phyloP scores from a whole-genome alignment of 768 basidiomycete genomes.

The Mrakia frigida region DNA sequence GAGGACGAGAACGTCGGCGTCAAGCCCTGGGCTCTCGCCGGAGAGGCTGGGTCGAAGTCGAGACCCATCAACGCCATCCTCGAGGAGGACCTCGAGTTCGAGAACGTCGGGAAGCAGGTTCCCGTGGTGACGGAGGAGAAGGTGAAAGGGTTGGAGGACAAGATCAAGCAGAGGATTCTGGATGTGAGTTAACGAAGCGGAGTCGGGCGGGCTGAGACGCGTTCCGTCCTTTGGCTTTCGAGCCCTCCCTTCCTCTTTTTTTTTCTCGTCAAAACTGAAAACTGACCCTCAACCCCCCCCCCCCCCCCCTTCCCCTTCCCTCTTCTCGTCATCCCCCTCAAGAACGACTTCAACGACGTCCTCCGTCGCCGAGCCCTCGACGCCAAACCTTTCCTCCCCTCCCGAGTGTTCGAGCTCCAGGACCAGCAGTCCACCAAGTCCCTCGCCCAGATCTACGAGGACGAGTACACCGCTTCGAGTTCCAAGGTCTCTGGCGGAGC shows the following conservation, averaged over 20 bases:
- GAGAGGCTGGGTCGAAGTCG: slow-evolving; percentile 74
- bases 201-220: background rate
- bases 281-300: background rate
- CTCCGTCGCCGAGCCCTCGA: slow-evolving; percentile 71
- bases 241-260: background rate
- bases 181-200: slow-evolving; percentile 50
- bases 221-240: background rate
- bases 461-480: slow-evolving; percentile 69
- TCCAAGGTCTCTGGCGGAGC: slow-evolving; percentile 50
- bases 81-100: slow-evolving; percentile 92
- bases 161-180: slow-evolving; percentile 81
- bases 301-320: too few relatives aligned
- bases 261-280: background rate
- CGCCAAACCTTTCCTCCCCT: slow-evolving; percentile 85
- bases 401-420: slow-evolving; percentile 78
- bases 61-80: slow-evolving; percentile 87
- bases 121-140: slow-evolving; percentile 86
- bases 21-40: slow-evolving; percentile 89
- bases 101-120: slow-evolving; percentile 75
- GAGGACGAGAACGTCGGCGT: slow-evolving; percentile 80
- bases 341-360: slow-evolving; percentile 80
- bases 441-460: slow-evolving; percentile 92
- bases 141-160: slow-evolving; percentile 75
- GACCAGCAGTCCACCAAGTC: slow-evolving; percentile 83
- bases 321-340: background rate